Evolutionary conservation across 2,329 filamentous ascomycete species (phyloP).

Genomic region (Ceratocystis harringtonii): DNA sequence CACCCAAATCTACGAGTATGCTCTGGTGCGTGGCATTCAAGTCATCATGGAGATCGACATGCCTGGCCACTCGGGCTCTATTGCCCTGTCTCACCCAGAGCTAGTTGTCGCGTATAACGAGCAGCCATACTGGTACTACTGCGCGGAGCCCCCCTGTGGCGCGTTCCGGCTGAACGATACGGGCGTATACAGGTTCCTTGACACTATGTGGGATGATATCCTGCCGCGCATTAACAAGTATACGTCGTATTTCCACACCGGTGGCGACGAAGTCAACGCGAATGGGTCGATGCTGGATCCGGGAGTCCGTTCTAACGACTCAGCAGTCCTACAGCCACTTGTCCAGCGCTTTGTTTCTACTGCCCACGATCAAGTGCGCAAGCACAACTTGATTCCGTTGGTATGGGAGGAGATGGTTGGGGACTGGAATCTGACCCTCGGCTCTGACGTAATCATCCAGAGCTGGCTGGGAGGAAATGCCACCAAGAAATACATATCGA

Average conservation of each 20-base stretch:
- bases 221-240: conserved; percentile 57
- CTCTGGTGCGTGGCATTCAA: conserved; percentile 50
- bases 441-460: conserved; percentile 59
- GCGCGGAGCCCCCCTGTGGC: conserved; percentile 48
- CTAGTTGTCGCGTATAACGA: conserved; percentile 51
- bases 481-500: conserved; percentile 42
- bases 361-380: conserved; percentile 49
- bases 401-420: conserved; percentile 83
- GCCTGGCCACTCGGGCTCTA: conserved; percentile 61
- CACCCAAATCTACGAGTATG: conserved; percentile 53
- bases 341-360: conserved; percentile 63
- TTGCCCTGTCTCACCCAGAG: conserved; percentile 52
- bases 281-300: conserved; percentile 62
- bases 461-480: conserved; percentile 55
- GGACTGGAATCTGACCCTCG: conserved; percentile 61
- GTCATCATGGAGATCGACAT: conserved; percentile 66
- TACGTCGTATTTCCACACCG: conserved; percentile 66
- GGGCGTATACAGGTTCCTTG: conserved; percentile 54
- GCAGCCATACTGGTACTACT: conserved; percentile 43
- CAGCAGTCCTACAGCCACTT: conserved; percentile 52
- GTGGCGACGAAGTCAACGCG: conserved; percentile 73
- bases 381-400: conserved; percentile 52
- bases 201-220: conserved; percentile 58
- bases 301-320: conserved; percentile 51
- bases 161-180: conserved; percentile 63